phyloP scores from a whole-genome alignment of 805 yeast species.

The Starmerella stigmatis region DNA sequence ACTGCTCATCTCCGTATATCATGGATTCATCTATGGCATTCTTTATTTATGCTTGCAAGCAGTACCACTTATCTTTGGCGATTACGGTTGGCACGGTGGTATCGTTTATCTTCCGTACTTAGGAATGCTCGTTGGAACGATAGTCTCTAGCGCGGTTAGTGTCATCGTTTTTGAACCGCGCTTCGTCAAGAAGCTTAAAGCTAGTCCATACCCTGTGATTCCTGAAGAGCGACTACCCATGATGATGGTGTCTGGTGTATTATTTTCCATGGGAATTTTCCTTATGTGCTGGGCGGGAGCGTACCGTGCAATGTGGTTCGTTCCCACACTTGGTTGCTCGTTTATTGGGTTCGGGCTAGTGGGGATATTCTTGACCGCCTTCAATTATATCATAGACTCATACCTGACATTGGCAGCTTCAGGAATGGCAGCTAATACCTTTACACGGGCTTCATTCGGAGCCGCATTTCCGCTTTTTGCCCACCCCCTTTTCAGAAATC shows the following conservation, averaged over 20 bases:
- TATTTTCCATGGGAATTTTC: slow-evolving; percentile 66
- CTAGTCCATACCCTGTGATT: slow-evolving; percentile 47
- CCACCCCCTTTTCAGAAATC: slow-evolving; percentile 50
- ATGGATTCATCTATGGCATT: slow-evolving; percentile 72
- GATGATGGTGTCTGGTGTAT: slow-evolving; percentile 60
- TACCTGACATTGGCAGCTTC: slow-evolving; percentile 49
- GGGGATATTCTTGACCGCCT: slow-evolving; percentile 46
- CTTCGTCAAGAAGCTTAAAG: slow-evolving; percentile 38
- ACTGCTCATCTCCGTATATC: slow-evolving; percentile 56
- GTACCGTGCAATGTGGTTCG: slow-evolving; percentile 57
- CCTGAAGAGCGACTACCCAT: slow-evolving; percentile 76
- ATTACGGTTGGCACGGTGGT: slow-evolving; percentile 52
- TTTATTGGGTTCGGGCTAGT: slow-evolving; percentile 44
- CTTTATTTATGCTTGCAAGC: slow-evolving; percentile 64
- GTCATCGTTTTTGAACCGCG: slow-evolving; percentile 43
- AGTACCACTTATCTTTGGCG: slow-evolving; percentile 59
- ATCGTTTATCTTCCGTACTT: slow-evolving; percentile 72
- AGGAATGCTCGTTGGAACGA: slow-evolving; percentile 57
- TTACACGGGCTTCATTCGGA: slow-evolving; percentile 56
- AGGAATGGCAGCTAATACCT: slow-evolving; percentile 56
- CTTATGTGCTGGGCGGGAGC: slow-evolving; percentile 87
- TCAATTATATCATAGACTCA: slow-evolving; percentile 54
- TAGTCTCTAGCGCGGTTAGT: slow-evolving; percentile 45
- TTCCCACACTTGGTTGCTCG: slow-evolving; percentile 46
- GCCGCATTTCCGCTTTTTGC: slow-evolving; percentile 67